Conservation (phyloP, 345 rosid species). For the Toxicodendron radicans region DNA sequence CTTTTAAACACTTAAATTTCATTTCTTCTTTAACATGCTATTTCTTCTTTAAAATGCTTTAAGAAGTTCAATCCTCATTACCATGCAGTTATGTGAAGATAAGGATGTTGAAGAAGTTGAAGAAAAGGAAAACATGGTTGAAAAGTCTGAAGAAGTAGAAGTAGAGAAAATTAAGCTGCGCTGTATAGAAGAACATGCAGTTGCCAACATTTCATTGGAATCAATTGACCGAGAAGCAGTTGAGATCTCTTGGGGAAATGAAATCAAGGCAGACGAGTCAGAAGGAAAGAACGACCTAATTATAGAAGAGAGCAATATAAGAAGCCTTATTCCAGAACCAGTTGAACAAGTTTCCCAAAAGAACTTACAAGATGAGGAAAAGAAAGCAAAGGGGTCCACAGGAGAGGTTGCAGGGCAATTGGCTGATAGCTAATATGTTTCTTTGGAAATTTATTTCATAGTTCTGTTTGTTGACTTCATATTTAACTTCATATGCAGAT, state of each 20-base stretch:
- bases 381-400: neutral
- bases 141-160: neutral
- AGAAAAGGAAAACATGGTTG: constrained; percentile 11
- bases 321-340: constrained; percentile 13
- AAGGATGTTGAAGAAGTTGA: constrained; percentile 19
- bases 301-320: neutral
- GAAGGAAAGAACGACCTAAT: constrained; percentile 5
- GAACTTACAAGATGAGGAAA: constrained; percentile 15
- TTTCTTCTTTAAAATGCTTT: neutral
- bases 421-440: neutral
- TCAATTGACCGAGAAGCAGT: constrained; percentile 10
- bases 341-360: constrained; percentile 12
- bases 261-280: neutral
- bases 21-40: neutral
- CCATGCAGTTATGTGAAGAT: constrained; percentile 26
- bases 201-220: neutral
- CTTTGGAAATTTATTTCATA: neutral
- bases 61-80: neutral
- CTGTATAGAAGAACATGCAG: neutral
- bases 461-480: constrained; percentile 6
- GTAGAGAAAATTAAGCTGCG: neutral
- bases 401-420: constrained; percentile 23
- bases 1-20: neutral
- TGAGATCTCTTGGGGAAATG: neutral
- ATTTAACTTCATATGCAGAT: constrained; percentile 16